A percentile compares a stretch with the other conserved stretches of the same genome.
phyloP scores from a whole-genome alignment of 2,329 filamentous ascomycete species.

The Tolypocladium ovalisporum region DNA sequence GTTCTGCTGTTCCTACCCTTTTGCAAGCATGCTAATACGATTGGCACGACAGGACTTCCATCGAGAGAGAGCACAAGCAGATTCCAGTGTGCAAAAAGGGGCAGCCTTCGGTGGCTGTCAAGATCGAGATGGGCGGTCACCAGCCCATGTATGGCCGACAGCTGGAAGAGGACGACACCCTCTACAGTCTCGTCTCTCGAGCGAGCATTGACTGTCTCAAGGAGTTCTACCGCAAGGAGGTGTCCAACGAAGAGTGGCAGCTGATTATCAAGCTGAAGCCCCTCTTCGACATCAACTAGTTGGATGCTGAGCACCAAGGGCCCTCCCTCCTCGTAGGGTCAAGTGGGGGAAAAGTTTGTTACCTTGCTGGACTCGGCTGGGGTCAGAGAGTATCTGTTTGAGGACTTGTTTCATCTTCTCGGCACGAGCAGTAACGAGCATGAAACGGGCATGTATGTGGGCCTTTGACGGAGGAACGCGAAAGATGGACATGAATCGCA shows the following conservation, averaged over 20 bases:
- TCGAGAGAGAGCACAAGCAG: constrained; percentile 96
- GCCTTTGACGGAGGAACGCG: background rate
- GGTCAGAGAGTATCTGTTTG: background rate
- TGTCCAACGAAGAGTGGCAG: constrained; percentile 86
- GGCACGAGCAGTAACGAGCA: background rate
- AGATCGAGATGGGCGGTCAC: constrained; percentile 86
- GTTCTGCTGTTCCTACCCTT: background rate
- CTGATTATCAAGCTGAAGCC: constrained; percentile 94
- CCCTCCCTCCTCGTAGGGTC: background rate
- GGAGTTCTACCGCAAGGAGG: constrained; percentile 84
- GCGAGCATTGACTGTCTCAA: constrained; percentile 90
- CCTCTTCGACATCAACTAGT: constrained; percentile 77
- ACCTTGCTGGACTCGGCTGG: background rate
- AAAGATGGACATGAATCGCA: background rate
- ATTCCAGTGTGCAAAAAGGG: constrained; percentile 88
- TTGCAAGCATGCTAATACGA: constrained; percentile 13
- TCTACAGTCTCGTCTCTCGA: constrained; percentile 83
- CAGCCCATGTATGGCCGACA: constrained; percentile 94
- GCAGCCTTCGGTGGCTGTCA: constrained; percentile 93
- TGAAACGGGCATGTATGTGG: background rate
- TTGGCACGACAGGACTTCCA: constrained; percentile 59
- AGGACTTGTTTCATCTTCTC: background rate
- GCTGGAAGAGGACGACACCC: constrained; percentile 76
- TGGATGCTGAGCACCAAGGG: background rate
- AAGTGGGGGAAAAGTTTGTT: background rate